Percentiles rank a stretch among this genome's conserved stretches.
These are phyloP conservation scores for Pseudopediastrum boryanum DNA, from an alignment of 139 green algal species.

Conservation along the genomic window DNA sequence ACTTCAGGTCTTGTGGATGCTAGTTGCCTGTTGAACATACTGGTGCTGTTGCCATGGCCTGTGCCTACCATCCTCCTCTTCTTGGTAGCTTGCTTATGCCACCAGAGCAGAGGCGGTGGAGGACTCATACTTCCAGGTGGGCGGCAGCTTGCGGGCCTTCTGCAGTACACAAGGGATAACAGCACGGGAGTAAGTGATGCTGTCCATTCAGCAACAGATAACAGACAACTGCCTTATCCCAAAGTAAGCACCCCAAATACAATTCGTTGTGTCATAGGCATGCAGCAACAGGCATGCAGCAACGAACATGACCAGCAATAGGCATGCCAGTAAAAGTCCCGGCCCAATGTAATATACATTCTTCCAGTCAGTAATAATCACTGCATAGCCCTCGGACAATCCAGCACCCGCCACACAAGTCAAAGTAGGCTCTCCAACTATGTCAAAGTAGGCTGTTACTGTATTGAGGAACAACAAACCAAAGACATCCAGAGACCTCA, in stretches of 20 bases:
- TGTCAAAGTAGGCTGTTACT: too few species aligned
- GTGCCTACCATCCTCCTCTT: too few species aligned
- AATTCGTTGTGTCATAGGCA: too few species aligned
- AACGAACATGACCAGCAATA: background rate
- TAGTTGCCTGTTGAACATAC: too few species aligned
- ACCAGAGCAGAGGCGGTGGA: constrained; percentile 91
- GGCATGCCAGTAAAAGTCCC: background rate
- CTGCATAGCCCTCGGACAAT: constrained; percentile 5
- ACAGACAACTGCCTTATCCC: background rate
- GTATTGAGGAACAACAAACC: too few species aligned
- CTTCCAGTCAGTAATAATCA: background rate
- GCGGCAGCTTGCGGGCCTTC: constrained; percentile 79
- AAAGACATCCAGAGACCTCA: too few species aligned
- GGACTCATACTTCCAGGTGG: constrained; percentile 96
- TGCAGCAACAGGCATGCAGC: constrained; percentile 1
- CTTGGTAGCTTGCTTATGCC: constrained; percentile 42
- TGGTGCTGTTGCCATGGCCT: too few species aligned
- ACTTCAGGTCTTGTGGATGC: too few species aligned
- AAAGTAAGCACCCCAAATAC: too few species aligned
- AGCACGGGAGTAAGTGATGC: background rate
- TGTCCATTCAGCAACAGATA: constrained; percentile 8
- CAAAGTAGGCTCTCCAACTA: too few species aligned
- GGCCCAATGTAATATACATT: background rate
- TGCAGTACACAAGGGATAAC: constrained; percentile 21
- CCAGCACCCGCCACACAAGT: too few species aligned